phyloP scores from a whole-genome alignment of 2,329 filamentous ascomycete genomes.

The Exserohilum turcica region DNA sequence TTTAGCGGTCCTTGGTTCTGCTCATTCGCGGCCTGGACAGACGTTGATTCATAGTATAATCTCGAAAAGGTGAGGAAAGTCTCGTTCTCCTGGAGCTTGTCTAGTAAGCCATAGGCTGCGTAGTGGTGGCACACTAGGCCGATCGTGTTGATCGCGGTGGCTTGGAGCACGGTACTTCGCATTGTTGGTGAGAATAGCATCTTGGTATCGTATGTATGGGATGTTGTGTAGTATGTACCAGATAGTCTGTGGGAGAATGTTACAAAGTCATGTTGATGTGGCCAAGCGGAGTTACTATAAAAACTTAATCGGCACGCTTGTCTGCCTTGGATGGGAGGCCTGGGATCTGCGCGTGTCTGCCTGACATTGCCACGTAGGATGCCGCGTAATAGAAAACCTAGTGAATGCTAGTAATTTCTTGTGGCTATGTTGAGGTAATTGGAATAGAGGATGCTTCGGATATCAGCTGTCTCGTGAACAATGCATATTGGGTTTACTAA shows the following conservation, averaged over 20 bases:
- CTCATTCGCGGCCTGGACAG: background rate
- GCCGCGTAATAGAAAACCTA: background rate
- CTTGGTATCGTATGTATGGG: background rate
- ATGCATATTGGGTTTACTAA: too few species aligned
- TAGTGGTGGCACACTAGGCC: slow-evolving; percentile 10
- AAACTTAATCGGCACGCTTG: background rate
- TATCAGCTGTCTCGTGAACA: too few species aligned
- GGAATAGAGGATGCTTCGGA: too few species aligned
- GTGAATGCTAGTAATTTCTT: too few species aligned
- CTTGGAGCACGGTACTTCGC: slow-evolving; percentile 19
- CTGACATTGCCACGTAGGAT: background rate
- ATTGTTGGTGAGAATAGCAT: slow-evolving; percentile 17
- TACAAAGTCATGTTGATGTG: background rate
- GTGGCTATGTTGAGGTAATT: too few species aligned
- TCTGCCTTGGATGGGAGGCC: background rate
- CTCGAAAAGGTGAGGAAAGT: slow-evolving; percentile 4
- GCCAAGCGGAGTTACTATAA: background rate
- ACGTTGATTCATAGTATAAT: background rate
- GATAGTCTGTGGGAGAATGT: background rate
- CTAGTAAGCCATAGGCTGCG: slow-evolving; percentile 8
- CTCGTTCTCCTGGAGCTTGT: slow-evolving; percentile 7
- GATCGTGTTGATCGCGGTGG: slow-evolving; percentile 13
- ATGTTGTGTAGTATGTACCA: background rate
- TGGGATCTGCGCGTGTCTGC: background rate
- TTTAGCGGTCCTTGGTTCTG: background rate